Base-by-base conservation (phyloP, 192 early-diverging fungal genomes). In the Lobulomyces angularis region DNA sequence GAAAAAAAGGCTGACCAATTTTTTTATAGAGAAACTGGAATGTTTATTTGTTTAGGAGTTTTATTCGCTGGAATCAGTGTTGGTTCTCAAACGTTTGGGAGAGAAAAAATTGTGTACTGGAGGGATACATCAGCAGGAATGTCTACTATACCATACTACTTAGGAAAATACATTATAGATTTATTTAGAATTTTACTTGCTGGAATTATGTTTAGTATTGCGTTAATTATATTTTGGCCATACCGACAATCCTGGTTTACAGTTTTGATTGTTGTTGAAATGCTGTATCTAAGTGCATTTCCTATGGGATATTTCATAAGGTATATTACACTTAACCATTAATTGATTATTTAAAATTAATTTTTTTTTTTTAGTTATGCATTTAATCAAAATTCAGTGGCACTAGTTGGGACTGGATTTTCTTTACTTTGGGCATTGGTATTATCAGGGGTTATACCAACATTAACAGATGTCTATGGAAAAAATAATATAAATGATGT, bases 91-190 rank as follows among this genome's bases (percentile, higher is more conserved):
- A 80, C 77, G 0, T 80, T 80, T 62, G 74, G 74, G 8, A 58
- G 63, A 16, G 77, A 80, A 49, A 61, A 65, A 34, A 53, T 77
- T 8, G 77, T 80, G 7, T 80, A 64, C 27, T 80, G 77, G 77
- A 63, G 77, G 12, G 77, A 80, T 19, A 58, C 62, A 23, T 50
- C 67, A 1, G 53, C 61, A 12, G 77, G 77, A 32, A 65, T 79
- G 61, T 41, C 56, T 22, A 61, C 73, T 0, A 22, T 79, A 16
- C 75, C 76, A 3, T 80, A 80, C 37, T 80, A 59, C 32, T 24
- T 80, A 5, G 76, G 69, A 28, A 80, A 80, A 48, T 54, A 63
- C 25, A 42, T 74, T 28, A 70, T 63, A 3, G 77, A 80, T 31
- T 51, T 80, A 40, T 77, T 77, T 7, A 37, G 77, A 5, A 71